A percentile compares a stretch with the other conserved stretches of the same genome.
Evolutionary conservation across 192 early-diverging fungal species (phyloP).

Genomic region (Diversispora eburnea): DNA sequence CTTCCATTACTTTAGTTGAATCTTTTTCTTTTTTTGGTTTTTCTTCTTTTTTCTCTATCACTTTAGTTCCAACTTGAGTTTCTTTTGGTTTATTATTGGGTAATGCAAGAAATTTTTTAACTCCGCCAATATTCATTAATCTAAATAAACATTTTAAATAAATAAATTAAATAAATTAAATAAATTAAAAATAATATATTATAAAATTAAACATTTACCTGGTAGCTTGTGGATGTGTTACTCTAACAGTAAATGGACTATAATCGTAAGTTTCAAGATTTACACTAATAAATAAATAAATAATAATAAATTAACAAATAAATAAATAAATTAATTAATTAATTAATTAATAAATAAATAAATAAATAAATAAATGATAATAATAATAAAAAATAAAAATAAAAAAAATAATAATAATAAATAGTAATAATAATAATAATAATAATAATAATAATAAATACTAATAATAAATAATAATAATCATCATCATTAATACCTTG

Average conservation of each 20-base stretch:
- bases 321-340: too few relatives aligned
- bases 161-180: not conserved
- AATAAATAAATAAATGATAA: not conserved
- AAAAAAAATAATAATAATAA: not conserved
- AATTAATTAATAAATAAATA: not conserved
- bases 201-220: not conserved
- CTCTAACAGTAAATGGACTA: conserved; percentile 41
- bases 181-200: not conserved
- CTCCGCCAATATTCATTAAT: conserved; percentile 27
- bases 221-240: conserved; percentile 1
- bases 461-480: not conserved
- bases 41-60: conserved; percentile 39
- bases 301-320: not conserved
- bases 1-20: conserved; percentile 44
- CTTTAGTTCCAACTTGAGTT: conserved; percentile 28
- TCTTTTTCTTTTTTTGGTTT: conserved; percentile 41
- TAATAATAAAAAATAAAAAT: not conserved
- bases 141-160: not conserved
- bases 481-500: conserved; percentile 19
- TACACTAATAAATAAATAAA: not conserved
- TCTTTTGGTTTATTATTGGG: conserved; percentile 35
- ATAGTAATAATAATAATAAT: conserved; percentile 1
- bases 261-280: conserved; percentile 31
- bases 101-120: conserved; percentile 30
- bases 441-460: not conserved